Conservation (phyloP, 1,284 basidiomycete genomes). For the Xerocomus amazonicus region DNA sequence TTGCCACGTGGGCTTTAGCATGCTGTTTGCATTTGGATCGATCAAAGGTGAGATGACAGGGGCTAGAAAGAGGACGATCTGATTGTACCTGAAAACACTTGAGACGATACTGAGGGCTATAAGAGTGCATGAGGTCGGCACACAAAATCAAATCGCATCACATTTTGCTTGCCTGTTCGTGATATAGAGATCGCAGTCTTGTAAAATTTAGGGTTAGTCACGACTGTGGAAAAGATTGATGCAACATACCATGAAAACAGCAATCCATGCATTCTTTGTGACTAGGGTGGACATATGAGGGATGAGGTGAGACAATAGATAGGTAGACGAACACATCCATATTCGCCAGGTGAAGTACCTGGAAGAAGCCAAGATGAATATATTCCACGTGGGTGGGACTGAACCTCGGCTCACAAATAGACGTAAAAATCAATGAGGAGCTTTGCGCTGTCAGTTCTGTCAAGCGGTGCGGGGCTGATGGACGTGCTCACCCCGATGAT, state of each 20-base stretch:
- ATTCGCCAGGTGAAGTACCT: slow-evolving; percentile 33
- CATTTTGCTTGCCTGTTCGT: slow-evolving; percentile 19
- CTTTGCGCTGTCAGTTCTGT: slow-evolving; percentile 14
- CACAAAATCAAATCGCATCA: too few species aligned
- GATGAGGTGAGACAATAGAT: neutral
- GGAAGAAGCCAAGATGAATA: neutral
- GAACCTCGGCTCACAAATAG: slow-evolving; percentile 20
- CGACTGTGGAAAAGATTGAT: neutral
- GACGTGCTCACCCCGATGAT: slow-evolving; percentile 20
- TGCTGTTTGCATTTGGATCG: slow-evolving; percentile 3
- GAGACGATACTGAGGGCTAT: slow-evolving; percentile 21
- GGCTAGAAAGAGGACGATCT: neutral
- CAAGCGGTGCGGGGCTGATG: neutral
- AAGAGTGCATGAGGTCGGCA: too few species aligned
- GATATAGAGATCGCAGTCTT: slow-evolving; percentile 20
- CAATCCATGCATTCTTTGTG: slow-evolving; percentile 15
- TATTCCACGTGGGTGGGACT: neutral
- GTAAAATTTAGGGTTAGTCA: slow-evolving; percentile 1
- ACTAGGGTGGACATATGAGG: slow-evolving; percentile 16
- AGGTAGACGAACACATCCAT: slow-evolving; percentile 27
- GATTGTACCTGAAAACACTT: slow-evolving; percentile 20
- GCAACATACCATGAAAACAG: slow-evolving; percentile 24
- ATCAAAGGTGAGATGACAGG: neutral
- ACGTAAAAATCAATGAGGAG: slow-evolving; percentile 30
- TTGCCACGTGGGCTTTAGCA: slow-evolving; percentile 12